Evolutionary conservation across 345 rosid genomes (phyloP), one percentile per base, ranked within the genome.

Genomic region (Euphorbia tirucalli): DNA sequence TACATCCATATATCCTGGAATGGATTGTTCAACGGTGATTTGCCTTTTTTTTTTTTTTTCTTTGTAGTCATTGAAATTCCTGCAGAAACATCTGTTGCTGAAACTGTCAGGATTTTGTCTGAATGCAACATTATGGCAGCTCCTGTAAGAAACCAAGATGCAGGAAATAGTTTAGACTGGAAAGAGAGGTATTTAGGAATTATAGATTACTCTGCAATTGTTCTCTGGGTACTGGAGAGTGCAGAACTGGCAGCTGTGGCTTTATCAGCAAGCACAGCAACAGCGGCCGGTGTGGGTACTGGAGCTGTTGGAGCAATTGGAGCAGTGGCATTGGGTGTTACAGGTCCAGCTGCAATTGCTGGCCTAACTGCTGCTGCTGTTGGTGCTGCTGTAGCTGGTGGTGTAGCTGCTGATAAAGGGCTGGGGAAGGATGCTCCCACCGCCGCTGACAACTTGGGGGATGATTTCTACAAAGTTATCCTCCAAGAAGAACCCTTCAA

Each of bases 401-500:
- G 91, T 0, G 69, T 84, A 37, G 94, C 84, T 2, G 93, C 90
- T 19, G 93, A 89, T 49, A 83, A 79, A 71, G 94, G 83, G 8
- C 28, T 76, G 0, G 93, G 90, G 18, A 83, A 86, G 79, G 91
- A 93, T 74, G 89, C 90, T 70, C 71, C 93, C 0, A 80, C 91
- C 0, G 97, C 97, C 56, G 96, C 89, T 19, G 86, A 81, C 72
- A 81, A 77, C 22, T 83, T 93, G 59, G 94, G 92, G 49, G 76
- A 86, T 69, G 97, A 93, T 61, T 91, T 91, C 73, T 93, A 90
- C 80, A 80, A 87, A 77, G 87, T 86, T 44, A 80, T 91, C 65
- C 87, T 91, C 32, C 83, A 85, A 79, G 94, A 94, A 80, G 97
- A 94, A 75, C 97, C 97, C 30, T 94, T 94, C 77, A 91, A 84